phyloP scores from a whole-genome alignment of 1,284 basidiomycete species.

The Volvariella volvacea region DNA sequence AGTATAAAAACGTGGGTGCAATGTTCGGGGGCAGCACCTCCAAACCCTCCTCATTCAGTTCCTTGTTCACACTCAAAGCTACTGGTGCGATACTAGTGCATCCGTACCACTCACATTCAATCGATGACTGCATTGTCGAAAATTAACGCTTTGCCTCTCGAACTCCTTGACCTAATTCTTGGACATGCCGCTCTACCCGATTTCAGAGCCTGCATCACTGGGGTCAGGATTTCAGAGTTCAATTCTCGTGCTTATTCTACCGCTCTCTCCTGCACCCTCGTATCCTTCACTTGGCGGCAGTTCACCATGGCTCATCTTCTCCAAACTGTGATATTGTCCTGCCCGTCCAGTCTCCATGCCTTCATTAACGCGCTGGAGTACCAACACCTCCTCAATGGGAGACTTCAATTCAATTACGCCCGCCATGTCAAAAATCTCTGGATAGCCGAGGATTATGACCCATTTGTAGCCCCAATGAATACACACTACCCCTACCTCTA shows the following conservation, averaged over 20 bases:
- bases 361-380: constrained; percentile 25
- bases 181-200: too few relatives aligned
- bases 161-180: too few relatives aligned
- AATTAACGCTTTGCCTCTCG: too few relatives aligned
- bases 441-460: constrained; percentile 21
- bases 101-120: too few relatives aligned
- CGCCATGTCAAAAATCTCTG: constrained; percentile 24
- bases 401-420: constrained; percentile 24
- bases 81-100: too few relatives aligned
- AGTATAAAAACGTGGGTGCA: too few relatives aligned
- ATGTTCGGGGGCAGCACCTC: too few relatives aligned
- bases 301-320: constrained; percentile 29
- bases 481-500: too few relatives aligned
- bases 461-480: constrained; percentile 10
- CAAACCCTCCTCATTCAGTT: too few relatives aligned
- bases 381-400: constrained; percentile 15
- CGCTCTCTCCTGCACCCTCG: constrained; percentile 22
- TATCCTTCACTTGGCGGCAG: constrained; percentile 24
- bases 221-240: neutral
- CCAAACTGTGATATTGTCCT: constrained; percentile 26
- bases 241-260: constrained; percentile 17
- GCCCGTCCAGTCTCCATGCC: constrained; percentile 15
- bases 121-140: too few relatives aligned
- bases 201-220: too few relatives aligned
- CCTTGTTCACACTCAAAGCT: too few relatives aligned